Base-by-base conservation (phyloP, 225 moss, liverwort and hornwort genomes). In the Bryum argenteum region DNA sequence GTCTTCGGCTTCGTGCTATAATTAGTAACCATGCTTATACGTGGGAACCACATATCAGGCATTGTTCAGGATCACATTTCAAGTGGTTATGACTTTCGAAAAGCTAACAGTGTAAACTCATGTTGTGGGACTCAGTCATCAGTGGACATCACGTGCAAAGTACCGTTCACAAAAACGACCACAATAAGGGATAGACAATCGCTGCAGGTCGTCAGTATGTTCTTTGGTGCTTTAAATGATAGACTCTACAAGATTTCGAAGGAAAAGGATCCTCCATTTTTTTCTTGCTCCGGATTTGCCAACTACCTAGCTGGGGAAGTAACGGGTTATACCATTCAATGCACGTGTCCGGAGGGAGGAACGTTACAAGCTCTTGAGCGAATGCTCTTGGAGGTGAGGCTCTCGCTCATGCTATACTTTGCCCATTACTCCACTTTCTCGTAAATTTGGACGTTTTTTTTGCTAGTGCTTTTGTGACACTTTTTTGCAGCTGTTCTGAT, bases 251-350 rank as follows among this genome's bases (percentile, higher is more conserved):
- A 80, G 60, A 88, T 90, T 54, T 90, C 90, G 33, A 80, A 84
- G 67, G 86, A 87, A 76, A 84, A 83, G 74, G 81, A 88, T 61
- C 90, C 88, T 64, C 86, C 92, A 26, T 92, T 90, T 67, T 90
- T 90, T 67, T 83, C 92, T 45, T 92, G 90, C 73, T 66, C 60
- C 58, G 72, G 79, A 26, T 67, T 75, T 24, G 75, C 72, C 65
- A 77, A 4, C 71, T 47, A 51, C 62, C 59, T 81, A 67, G 77
- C 77, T 70, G 84, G 82, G 9, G 16, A 15, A 48, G 17, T 62
- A 80, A 81, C 6, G 44, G 82, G 74, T 23, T 82, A 86, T 61
- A 79, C 48, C 48, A 17, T 48, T 78, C 10, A 17, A 77, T 88
- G 82, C 91, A 54, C 82, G 45, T 91, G 91, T 56, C 75, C 78